These are phyloP conservation scores for Bauhinia variegata DNA, from an alignment of 306 rosid species.

Conservation along the genomic window DNA sequence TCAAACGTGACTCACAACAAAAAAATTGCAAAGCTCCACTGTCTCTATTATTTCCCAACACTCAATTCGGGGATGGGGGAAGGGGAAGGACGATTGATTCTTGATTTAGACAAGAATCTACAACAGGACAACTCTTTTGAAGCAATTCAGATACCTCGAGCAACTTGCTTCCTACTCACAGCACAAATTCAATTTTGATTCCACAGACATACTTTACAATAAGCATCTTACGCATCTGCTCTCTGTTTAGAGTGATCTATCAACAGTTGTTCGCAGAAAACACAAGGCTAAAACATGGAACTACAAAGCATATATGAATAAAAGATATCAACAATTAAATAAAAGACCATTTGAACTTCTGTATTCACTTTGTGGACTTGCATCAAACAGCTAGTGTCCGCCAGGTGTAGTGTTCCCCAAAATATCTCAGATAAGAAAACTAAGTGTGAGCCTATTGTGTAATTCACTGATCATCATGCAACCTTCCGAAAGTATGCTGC, in stretches of 20 bases:
- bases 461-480: constrained; percentile 10
- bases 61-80: constrained; percentile 3
- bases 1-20: constrained; percentile 13
- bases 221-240: constrained; percentile 6
- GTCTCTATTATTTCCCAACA: constrained; percentile 25
- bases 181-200: constrained; percentile 28
- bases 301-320: constrained; percentile 5
- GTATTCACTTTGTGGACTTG: constrained; percentile 38
- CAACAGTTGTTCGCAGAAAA: constrained; percentile 23
- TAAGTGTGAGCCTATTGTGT: constrained; percentile 1
- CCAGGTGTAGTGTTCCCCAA: neutral
- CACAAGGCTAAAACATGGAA: constrained; percentile 17
- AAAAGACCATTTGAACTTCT: constrained; percentile 16
- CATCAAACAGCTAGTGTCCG: constrained; percentile 49
- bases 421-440: constrained; percentile 16
- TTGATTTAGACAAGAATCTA: constrained; percentile 35
- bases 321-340: neutral
- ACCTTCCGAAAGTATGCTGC: constrained; percentile 23
- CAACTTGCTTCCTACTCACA: constrained; percentile 36
- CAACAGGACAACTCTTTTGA: constrained; percentile 33
- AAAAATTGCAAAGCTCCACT: constrained; percentile 1
- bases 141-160: constrained; percentile 32
- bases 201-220: constrained; percentile 17
- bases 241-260: constrained; percentile 8
- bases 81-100: constrained; percentile 2